Base-by-base conservation (phyloP, 768 basidiomycete genomes). In the Lactarius indigo region DNA sequence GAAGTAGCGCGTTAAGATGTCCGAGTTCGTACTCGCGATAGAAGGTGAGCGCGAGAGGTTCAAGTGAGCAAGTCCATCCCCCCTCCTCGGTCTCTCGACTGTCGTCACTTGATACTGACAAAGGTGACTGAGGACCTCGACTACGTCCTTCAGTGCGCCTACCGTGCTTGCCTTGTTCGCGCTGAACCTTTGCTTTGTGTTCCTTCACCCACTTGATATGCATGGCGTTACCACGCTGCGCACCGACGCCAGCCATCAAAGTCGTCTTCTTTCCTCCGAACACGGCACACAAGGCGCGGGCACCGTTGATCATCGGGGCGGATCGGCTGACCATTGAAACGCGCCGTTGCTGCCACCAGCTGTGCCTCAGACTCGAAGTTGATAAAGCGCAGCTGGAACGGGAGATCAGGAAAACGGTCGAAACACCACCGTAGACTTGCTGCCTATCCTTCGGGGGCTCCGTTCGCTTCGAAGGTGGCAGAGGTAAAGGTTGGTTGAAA, bases 321-420 rank as follows among this genome's bases (percentile, higher is more conserved):
- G 33, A 98, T 75, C 0, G 85, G 80, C 57, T 79, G 76, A 13
- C 91, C 92, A 74, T 93, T 89, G 77, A 92, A 94, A 57, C 80
- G 83, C 3, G 74, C 72, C 64, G 96, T 91, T 4, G 93, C 94
- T 5, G 78, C 78, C 10, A 84, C 78, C 26, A 98, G 78, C 65
- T 87, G 80, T 6, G 73, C 77, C 71, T 90, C 84, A 0, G 82
- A 83, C 57, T 85, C 83, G 73, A 89, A 96, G 76, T 98, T 98
- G 76, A 96, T 84, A 73, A 98, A 5, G 92, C 93, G 76, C 96
- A 98, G 73, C 87, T 92, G 2, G 94, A 96, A n/a, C 93, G 86
- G n/a, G 89, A 84, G 71, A 98, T 98, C 61, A 94, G 85, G 77
- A 96, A 97, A 66, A 98, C 87, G 15, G 92, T 94, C 2, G 89